Conservation (phyloP, 345 rosid genomes). For the rapeseed (Brassica napus) region DNA sequence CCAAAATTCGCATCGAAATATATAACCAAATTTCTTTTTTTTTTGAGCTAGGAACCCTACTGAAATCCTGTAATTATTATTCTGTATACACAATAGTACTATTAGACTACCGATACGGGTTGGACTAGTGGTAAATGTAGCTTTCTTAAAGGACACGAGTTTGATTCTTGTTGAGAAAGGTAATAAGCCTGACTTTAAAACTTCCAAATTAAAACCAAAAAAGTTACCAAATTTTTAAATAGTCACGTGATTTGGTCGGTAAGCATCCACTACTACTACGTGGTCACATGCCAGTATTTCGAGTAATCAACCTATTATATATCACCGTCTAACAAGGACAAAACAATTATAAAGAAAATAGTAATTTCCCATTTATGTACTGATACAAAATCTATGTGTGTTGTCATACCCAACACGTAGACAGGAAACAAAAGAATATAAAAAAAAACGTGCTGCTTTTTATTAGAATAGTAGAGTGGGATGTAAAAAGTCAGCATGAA, state of each 20-base stretch:
- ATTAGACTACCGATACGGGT: neutral
- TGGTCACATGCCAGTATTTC: slow-evolving; percentile 6
- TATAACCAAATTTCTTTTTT: too few species aligned
- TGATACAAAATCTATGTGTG: neutral
- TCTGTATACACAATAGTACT: neutral
- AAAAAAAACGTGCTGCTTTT: slow-evolving; percentile 26
- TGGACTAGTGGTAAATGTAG: neutral
- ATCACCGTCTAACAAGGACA: neutral
- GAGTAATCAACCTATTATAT: neutral
- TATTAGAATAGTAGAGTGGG: slow-evolving; percentile 2
- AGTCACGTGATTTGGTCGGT: slow-evolving; percentile 11
- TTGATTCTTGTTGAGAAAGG: neutral
- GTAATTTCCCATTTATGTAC: neutral
- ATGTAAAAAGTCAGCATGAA: slow-evolving; percentile 8
- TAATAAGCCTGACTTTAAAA: neutral
- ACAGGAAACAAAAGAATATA: neutral
- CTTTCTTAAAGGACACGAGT: neutral
- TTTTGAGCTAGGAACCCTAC: too few species aligned
- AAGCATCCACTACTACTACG: slow-evolving; percentile 8
- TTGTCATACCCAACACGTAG: slow-evolving; percentile 15
- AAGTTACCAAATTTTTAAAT: neutral
- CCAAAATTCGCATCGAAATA: too few species aligned
- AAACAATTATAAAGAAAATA: neutral
- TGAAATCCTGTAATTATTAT: neutral
- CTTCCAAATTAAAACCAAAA: too few species aligned